Evolutionary conservation across 2,329 filamentous ascomycete species (phyloP).

Genomic region (Claviceps cyperi): DNA sequence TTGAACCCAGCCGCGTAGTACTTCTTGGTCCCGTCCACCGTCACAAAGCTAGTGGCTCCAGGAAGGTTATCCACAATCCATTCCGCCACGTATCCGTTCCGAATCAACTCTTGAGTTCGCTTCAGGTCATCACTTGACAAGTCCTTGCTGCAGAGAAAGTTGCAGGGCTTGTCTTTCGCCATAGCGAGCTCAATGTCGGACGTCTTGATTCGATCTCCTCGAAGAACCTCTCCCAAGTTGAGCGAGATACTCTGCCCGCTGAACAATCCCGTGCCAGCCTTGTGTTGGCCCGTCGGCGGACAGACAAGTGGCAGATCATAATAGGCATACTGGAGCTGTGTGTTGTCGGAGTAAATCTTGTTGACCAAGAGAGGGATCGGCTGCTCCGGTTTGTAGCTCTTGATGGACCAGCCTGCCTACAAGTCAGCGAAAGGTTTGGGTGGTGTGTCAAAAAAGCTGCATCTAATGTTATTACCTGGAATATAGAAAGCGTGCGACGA

Average conservation of each 20-base stretch:
- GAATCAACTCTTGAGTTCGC: constrained; percentile 57
- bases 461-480: constrained; percentile 44
- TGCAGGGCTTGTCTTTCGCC: constrained; percentile 60
- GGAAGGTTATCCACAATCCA: constrained; percentile 92
- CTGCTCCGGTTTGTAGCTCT: constrained; percentile 63
- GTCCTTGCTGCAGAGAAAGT: constrained; percentile 55
- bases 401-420: constrained; percentile 59
- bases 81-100: constrained; percentile 71
- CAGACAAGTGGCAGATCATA: constrained; percentile 80
- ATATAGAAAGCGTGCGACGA: constrained; percentile 61
- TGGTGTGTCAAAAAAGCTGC: not conserved
- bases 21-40: constrained; percentile 67
- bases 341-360: constrained; percentile 82
- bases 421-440: constrained; percentile 4
- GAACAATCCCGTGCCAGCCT: constrained; percentile 51
- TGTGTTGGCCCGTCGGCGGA: constrained; percentile 54
- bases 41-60: constrained; percentile 77
- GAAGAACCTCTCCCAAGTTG: constrained; percentile 76
- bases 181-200: constrained; percentile 74
- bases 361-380: constrained; percentile 77
- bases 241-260: constrained; percentile 66
- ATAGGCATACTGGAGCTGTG: constrained; percentile 83
- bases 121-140: constrained; percentile 50
- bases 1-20: constrained; percentile 89
- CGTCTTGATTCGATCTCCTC: constrained; percentile 70